Base-by-base conservation (phyloP, 106 monocot species). In the Xerophyta viscosa region DNA sequence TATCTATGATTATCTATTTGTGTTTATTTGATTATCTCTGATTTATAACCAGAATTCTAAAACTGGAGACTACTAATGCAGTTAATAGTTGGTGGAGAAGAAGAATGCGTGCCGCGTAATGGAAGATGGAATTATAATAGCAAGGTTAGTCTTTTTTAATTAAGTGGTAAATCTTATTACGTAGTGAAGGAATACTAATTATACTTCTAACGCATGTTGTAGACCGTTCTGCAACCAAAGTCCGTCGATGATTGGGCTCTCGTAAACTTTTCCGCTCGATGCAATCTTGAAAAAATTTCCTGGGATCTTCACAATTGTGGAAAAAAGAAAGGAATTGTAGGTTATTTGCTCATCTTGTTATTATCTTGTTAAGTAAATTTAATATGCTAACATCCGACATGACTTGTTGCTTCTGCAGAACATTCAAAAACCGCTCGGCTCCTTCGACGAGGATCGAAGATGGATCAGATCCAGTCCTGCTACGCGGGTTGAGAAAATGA, bases 61-160 rank as follows among this genome's bases (percentile, higher is more conserved):
- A 10, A 33, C 33, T 33, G 7, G 33, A 33, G 7, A 6, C 7
- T 33, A 33, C 33, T 33, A 33, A 5, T 33, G 42, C 67, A 96
- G 96, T 60, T 96, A 25, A 89, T 70, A 47, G 76, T 80, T 6
- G 96, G 89, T 2, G 85, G 87, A 41, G 83, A 78, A 10, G 84
- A 81, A 27, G 76, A 89, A 33, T 71, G 88, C 55, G 20, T 69
- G 2, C 73, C 96, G 4, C 59, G 73, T 0, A 81, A 85, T 66
- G 96, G 96, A 4, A 47, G 96, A 17, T 96, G 96, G 96, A 96
- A 96, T 62, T 96, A 89, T 24, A 96, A 82, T 56, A 79, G 86
- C 41, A 96, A 86, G 84, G 94, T 93, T 33, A 33, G 33, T 33
- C 5, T 33, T 33, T 33, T 33, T 33, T 33, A 6, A 10, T 33